Base-by-base conservation (phyloP, 495 filamentous ascomycete species). In the Letharia columbiana region DNA sequence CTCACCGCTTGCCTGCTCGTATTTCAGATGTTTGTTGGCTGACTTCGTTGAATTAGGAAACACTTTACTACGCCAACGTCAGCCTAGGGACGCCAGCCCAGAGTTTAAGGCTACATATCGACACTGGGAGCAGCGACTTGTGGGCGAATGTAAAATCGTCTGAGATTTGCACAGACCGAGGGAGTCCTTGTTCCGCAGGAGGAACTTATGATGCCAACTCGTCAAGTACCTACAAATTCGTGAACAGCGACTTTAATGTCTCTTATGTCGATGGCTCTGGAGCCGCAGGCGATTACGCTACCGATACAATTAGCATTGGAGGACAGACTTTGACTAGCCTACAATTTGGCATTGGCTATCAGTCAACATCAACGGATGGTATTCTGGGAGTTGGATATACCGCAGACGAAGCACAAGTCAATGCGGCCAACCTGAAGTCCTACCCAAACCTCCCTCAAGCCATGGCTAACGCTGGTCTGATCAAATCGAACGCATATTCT, bases 341-440 rank as follows among this genome's bases (percentile, higher is more conserved):
- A 52, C 91, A 96, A 73, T 94, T 98, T 74, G 94, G 93, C 28
- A 81, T 97, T 68, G 94, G 91, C 8, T 92, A 91, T 74, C 71
- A 75, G 2, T 92, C 90, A 50, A 81, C 77, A 31, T 91, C 90
- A 15, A 62, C 72, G 65, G 86, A 92, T 75, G 91, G 91, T 47
- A 92, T 98, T 35, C 78, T 98, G 58, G 94, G 94, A 42, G 90
- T 98, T 68, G 92, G 93, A n/a, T 97, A 97, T 71, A 68, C 82
- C 3, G 71, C 84, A 58, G 92, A 96, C 72, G 92, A 96, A 74
- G 91, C 89, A 10, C 86, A 89, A 66, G 87, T 89, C 68, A 83
- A 83, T 63, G 78, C 83, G 45, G 82, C 84, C 37, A 80, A 81
- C 3, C 76, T 80, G 65, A 63, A 75, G 17, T 61, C 86, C 3